phyloP scores from a whole-genome alignment of 495 filamentous ascomycete genomes.

The Saxophila tyrrhenica region DNA sequence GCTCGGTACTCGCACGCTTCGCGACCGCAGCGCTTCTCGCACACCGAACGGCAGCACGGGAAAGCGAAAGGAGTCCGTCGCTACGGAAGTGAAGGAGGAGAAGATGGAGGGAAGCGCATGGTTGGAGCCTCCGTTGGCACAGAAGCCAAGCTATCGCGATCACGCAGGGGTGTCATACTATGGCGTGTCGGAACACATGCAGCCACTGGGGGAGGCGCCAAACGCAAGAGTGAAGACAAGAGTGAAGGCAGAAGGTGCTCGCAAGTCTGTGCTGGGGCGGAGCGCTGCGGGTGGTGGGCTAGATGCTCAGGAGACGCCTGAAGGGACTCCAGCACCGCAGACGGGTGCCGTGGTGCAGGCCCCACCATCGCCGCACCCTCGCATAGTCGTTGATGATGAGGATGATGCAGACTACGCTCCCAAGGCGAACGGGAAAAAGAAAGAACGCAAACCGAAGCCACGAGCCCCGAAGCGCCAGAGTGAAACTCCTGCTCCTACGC shows the following conservation, averaged over 20 bases:
- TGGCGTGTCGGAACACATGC: constrained; percentile 60
- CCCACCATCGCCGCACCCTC: not conserved
- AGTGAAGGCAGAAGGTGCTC: constrained; percentile 24
- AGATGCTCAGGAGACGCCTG: constrained; percentile 20
- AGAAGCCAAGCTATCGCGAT: constrained; percentile 60
- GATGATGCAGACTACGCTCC: constrained; percentile 29
- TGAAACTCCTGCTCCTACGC: not conserved
- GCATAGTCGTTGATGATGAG: constrained; percentile 24
- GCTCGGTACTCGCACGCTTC: constrained; percentile 1
- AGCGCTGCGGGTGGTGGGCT: constrained; percentile 4
- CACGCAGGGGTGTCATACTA: constrained; percentile 44
- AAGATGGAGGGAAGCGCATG: constrained; percentile 34
- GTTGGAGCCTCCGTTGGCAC: constrained; percentile 58
- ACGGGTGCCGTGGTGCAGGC: not conserved
- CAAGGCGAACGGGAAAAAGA: constrained; percentile 15
- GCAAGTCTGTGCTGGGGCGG: constrained; percentile 14
- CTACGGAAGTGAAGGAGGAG: constrained; percentile 34
- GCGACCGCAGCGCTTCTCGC: constrained; percentile 4
- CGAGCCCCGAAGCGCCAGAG: constrained; percentile 3
- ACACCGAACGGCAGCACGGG: not conserved
- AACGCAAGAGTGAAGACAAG: constrained; percentile 36
- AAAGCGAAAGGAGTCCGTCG: constrained; percentile 13
- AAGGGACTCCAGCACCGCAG: constrained; percentile 15
- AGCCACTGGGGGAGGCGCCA: constrained; percentile 53
- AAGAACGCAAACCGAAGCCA: constrained; percentile 1